Conservation (phyloP, 441 rosid genomes). For the Pelargonium cotyledonis region DNA sequence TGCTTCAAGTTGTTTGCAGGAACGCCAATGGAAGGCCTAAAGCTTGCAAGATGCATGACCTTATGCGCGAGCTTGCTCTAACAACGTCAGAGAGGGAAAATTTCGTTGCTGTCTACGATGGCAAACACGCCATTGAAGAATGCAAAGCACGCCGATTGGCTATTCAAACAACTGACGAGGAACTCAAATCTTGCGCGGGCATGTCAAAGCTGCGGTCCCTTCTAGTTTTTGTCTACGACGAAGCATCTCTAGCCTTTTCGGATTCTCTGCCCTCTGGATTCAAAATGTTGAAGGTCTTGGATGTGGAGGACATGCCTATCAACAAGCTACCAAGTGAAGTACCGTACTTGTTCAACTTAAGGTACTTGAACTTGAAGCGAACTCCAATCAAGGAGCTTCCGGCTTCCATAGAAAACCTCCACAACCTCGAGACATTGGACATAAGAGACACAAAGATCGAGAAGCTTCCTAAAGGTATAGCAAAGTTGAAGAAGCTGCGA, state of each 20-base stretch:
- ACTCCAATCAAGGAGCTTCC: slow-evolving; percentile 7
- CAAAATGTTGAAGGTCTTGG: slow-evolving; percentile 13
- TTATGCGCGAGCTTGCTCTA: slow-evolving; percentile 30
- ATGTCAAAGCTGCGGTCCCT: slow-evolving; percentile 29
- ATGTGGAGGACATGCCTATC: slow-evolving; percentile 12
- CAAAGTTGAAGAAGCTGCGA: neutral
- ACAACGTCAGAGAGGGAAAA: slow-evolving; percentile 34
- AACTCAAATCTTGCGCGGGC: slow-evolving; percentile 7
- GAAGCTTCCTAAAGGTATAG: neutral
- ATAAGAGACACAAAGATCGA: neutral
- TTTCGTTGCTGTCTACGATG: slow-evolving; percentile 23
- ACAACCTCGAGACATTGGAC: neutral
- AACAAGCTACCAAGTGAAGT: slow-evolving; percentile 4
- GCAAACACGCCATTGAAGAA: slow-evolving; percentile 2
- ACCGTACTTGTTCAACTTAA: slow-evolving; percentile 12
- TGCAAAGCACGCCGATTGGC: slow-evolving; percentile 24
- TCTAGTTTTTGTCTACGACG: slow-evolving; percentile 19
- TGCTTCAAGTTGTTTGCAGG: slow-evolving; percentile 31
- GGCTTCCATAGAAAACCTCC: neutral
- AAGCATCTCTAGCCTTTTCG: neutral
- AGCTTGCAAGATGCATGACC: slow-evolving; percentile 35
- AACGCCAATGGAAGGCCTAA: slow-evolving; percentile 29
- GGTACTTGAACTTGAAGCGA: slow-evolving; percentile 10
- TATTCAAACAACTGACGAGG: slow-evolving; percentile 16
- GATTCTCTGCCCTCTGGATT: neutral